Percentiles rank a stretch among this genome's conserved stretches.
Conservation (phyloP, 176 grass and related monocot species). For the Carex myosuroides region DNA sequence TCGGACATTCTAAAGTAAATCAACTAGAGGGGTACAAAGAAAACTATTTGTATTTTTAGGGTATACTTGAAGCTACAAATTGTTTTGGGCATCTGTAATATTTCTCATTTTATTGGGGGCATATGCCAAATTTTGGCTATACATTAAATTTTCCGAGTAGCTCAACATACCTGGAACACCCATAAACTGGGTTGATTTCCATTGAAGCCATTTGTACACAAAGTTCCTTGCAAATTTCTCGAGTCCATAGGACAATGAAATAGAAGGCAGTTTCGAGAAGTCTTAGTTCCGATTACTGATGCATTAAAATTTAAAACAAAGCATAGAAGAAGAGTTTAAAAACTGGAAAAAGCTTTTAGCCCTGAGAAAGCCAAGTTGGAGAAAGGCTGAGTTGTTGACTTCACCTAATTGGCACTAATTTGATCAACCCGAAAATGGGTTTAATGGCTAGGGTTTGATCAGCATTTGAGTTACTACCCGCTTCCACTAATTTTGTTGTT, state of each 20-base stretch:
- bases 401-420: background rate
- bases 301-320: constrained; percentile 15
- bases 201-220: constrained; percentile 67
- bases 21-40: background rate
- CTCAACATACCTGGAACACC: constrained; percentile 59
- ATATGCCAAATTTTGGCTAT: background rate
- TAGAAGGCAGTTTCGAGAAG: constrained; percentile 52
- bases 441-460: background rate
- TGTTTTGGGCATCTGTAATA: background rate
- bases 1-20: background rate
- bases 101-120: background rate
- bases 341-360: background rate
- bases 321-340: background rate
- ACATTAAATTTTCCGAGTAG: background rate
- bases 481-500: background rate
- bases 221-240: constrained; percentile 44
- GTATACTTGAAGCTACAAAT: background rate
- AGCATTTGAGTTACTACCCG: background rate
- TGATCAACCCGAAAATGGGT: background rate
- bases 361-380: background rate
- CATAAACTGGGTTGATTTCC: constrained; percentile 70
- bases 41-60: background rate
- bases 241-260: constrained; percentile 67
- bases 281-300: constrained; percentile 70
- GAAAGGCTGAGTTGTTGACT: constrained; percentile 10